Evolutionary conservation across 495 filamentous ascomycete species (phyloP).

Genomic region (Annulohypoxylon maeteangense): DNA sequence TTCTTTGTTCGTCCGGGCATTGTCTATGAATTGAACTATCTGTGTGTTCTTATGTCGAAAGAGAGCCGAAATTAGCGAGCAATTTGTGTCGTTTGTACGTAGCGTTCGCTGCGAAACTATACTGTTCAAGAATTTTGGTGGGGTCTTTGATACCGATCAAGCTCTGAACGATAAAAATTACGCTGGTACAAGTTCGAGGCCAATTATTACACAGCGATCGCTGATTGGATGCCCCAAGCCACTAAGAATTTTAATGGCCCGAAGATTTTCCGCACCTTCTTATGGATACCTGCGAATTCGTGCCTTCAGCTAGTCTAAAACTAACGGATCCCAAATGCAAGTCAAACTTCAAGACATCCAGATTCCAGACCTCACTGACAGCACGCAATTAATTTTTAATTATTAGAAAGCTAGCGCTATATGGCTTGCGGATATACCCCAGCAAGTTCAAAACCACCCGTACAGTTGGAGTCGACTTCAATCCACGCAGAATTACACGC

Average conservation of each 20-base stretch:
- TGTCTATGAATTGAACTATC: background rate
- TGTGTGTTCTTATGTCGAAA: background rate
- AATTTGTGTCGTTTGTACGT: slow-evolving; percentile 1
- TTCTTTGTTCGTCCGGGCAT: slow-evolving; percentile 52
- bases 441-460: background rate
- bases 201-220: background rate
- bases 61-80: background rate
- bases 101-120: slow-evolving; percentile 10
- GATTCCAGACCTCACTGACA: too few relatives aligned
- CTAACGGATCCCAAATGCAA: too few relatives aligned
- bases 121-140: slow-evolving; percentile 32
- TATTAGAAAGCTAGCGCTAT: background rate
- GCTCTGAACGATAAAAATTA: slow-evolving; percentile 32
- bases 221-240: slow-evolving; percentile 6
- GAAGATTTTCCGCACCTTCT: slow-evolving; percentile 3
- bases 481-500: background rate
- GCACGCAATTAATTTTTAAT: background rate
- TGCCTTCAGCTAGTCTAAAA: too few relatives aligned
- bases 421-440: background rate
- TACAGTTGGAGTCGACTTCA: background rate
- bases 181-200: slow-evolving; percentile 15
- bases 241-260: background rate
- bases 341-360: too few relatives aligned
- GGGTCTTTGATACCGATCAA: slow-evolving; percentile 26
- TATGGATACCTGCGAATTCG: background rate